Evolutionary conservation across 306 rosid species (phyloP), one percentile per base, ranked within the genome.

Genomic region (Ammopiptanthus mongolicus): DNA sequence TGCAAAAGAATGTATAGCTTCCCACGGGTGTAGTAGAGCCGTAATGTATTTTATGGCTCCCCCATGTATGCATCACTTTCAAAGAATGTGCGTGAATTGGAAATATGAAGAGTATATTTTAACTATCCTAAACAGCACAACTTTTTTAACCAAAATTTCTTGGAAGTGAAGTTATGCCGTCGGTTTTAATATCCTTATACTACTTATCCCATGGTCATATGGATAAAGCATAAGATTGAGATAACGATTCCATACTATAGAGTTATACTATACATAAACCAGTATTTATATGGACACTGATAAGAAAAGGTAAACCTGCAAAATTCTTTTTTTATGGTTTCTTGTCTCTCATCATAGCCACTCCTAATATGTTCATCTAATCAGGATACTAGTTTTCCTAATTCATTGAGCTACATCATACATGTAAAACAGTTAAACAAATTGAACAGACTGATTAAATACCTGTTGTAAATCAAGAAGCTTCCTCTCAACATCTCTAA

Each of bases 391-490:
- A 18, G 47, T n/a, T 56, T 18, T 11, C 58, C 42, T 61, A 67
- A 50, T 56, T 25, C 67, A 61, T 29, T 34, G 37, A 59, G 68
- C 48, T 28, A 31, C 62, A 15, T 28, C 55, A 19, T 41, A 36
- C 44, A 28, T 57, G 29, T 29, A 71, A 22, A 65, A 21, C 60
- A 23, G 53, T 25, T 15, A 41, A 33, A 48, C 63, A 19, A 50
- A 70, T 29, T 23, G 53, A 77, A 74, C 7, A 71, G 68, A 41
- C 29, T 36, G 36, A 70, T 31, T 58, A 77, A 47, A 75, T 83
- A 90, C 97, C 93, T 95, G 97, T 15, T 91, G 96, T 75, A 95
- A 74, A 56, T 87, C 97, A n/a, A 91, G 97, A 78, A 95, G 91
- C 83, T 95, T 95, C 80, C 73, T 91, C 83, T 95, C 98, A 29